Evolutionary conservation across 208 protist species (phyloP), one percentile per base, ranked within the genome.

Genomic region (Angomonas ambiguus): DNA sequence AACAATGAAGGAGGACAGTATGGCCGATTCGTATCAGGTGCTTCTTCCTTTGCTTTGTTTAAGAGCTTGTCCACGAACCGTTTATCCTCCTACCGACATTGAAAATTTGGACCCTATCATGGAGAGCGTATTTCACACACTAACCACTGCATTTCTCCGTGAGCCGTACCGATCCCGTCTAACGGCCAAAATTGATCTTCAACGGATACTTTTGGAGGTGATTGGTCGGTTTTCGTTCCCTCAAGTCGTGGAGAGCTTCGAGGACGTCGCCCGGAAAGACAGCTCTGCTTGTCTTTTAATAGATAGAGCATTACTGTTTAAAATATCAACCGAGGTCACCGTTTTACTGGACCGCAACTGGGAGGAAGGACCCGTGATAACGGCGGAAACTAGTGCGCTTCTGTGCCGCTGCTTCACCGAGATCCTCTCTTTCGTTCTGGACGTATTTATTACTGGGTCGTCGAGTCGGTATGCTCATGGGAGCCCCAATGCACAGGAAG

Each of bases 201-300:
- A 79, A 30, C 70, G 74, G 1, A 68, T 88, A 0, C 25, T 77
- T 41, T 60, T 88, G 20, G 79, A 83, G 38, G 76, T 82, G 35
- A 31, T 85, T 8, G 77, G 69, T 57, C 69, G 67, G 30, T 84
- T 80, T 30, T 73, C 76, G 0, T 33, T 72, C 2, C 3, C 10
- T 0, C 30, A 53, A 1, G 72, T 83, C 27, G 80, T 85, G 32
- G 13, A 38, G 11, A 25, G 33, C 20, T 22, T 70, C 1, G 18
- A 16, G 20, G 65, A 59, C 53, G 30, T 11, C 31, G 11, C 16
- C 2, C 4, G 16, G 6, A 1, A 42, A 4, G 30, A 59, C 24
- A 11, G 1, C 10, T 6, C 51, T 30, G 27, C 11, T 28, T 11
- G n/a, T 1, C 28, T 75, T 0, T 69, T 75, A 24, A 11, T 64